Conservation (phyloP, 345 rosid genomes). For the Brassica cretica region DNA sequence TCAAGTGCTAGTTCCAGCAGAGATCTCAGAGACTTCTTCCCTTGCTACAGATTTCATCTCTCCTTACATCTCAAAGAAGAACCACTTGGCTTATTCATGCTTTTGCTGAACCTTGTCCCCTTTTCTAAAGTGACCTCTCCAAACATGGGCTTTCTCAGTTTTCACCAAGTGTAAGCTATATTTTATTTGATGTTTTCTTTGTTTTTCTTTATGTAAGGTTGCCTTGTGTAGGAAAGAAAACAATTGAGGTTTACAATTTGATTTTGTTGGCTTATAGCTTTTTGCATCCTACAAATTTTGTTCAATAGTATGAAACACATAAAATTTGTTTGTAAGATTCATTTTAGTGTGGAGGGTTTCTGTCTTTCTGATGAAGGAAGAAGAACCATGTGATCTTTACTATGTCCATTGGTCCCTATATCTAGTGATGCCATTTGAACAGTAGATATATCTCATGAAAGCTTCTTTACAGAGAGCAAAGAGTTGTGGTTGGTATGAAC, state of each 20-base stretch:
- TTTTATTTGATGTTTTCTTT: conserved; percentile 8
- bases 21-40: conserved; percentile 60
- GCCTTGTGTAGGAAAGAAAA: conserved; percentile 12
- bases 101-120: conserved; percentile 54
- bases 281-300: conserved; percentile 29
- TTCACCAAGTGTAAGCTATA: conserved; percentile 36
- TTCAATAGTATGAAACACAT: conserved; percentile 14
- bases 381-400: conserved; percentile 11
- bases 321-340: conserved; percentile 21
- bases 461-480: neutral
- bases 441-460: neutral
- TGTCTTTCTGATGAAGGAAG: neutral
- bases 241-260: conserved; percentile 33
- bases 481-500: conserved; percentile 11
- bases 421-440: neutral
- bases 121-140: conserved; percentile 13
- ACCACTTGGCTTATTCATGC: conserved; percentile 95
- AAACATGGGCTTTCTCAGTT: conserved; percentile 28
- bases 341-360: neutral
- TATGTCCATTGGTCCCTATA: neutral
- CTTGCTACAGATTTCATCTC: conserved; percentile 61
- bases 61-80: conserved; percentile 84
- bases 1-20: conserved; percentile 84
- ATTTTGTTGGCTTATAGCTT: conserved; percentile 24
- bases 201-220: conserved; percentile 17